A percentile compares a stretch with the other conserved stretches of the same genome.
phyloP scores from a whole-genome alignment of 768 basidiomycete genomes.

The Auriscalpium microsporum region DNA sequence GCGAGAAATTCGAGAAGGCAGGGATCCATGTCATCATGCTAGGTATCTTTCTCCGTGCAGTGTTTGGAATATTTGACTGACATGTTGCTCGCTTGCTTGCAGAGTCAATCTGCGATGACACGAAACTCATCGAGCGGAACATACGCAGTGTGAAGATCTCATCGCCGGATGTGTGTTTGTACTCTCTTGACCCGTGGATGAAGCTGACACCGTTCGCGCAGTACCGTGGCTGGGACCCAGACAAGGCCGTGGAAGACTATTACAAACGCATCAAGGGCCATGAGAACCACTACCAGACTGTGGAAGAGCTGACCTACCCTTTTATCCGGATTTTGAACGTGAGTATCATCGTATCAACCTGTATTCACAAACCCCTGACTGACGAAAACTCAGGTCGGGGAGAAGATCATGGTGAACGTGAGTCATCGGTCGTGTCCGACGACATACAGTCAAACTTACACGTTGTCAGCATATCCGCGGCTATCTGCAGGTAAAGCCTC shows the following conservation, averaged over 20 bases:
- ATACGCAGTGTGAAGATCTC: slow-evolving; percentile 97
- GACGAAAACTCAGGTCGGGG: slow-evolving; percentile 60
- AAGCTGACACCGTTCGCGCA: slow-evolving; percentile 22
- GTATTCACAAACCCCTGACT: slow-evolving; percentile 9
- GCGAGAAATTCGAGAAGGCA: slow-evolving; percentile 75
- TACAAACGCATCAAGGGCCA: slow-evolving; percentile 82
- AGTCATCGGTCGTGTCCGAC: slow-evolving; percentile 17
- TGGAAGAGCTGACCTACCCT: slow-evolving; percentile 87
- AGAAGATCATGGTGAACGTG: slow-evolving; percentile 92
- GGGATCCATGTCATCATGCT: slow-evolving; percentile 93
- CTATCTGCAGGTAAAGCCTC: slow-evolving; percentile 59
- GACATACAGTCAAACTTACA: no score
- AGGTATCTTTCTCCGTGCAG: slow-evolving; percentile 38
- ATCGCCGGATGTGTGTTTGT: slow-evolving; percentile 78
- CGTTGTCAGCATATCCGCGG: slow-evolving; percentile 60
- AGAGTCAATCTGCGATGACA: slow-evolving; percentile 90
- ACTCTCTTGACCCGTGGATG: background rate
- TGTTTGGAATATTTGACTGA: background rate
- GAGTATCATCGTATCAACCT: slow-evolving; percentile 15
- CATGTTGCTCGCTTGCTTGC: slow-evolving; percentile 4
- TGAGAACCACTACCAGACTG: slow-evolving; percentile 81
- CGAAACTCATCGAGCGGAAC: slow-evolving; percentile 88
- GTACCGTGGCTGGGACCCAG: slow-evolving; percentile 92
- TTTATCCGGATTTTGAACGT: slow-evolving; percentile 93
- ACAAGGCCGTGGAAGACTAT: slow-evolving; percentile 88